A percentile compares a stretch with the other conserved stretches of the same genome.
Conservation (phyloP, 179 eudicot species). For the Corrigiola litoralis region DNA sequence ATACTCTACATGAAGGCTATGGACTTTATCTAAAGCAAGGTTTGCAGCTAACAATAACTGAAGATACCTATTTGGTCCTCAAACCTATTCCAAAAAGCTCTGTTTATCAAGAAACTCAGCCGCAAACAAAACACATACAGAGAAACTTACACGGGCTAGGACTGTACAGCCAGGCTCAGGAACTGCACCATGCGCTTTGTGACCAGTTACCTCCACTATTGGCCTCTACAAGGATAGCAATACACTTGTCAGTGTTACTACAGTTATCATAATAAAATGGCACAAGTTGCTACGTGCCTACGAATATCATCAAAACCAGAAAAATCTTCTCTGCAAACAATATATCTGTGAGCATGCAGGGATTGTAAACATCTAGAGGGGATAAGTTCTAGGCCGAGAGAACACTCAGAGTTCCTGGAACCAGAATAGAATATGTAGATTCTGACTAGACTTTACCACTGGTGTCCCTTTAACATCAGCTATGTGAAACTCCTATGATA, state of each 20-base stretch:
- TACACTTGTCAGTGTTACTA: background rate
- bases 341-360: background rate
- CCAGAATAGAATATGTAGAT: too few species aligned
- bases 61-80: background rate
- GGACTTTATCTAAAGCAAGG: background rate
- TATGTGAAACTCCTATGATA: too few species aligned
- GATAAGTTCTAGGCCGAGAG: too few species aligned
- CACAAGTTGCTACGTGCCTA: background rate
- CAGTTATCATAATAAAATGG: background rate
- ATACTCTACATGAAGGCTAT: too few species aligned
- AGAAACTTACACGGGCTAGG: constrained; percentile 71
- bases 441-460: too few species aligned
- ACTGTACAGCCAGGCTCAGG: constrained; percentile 87
- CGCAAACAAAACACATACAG: background rate
- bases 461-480: too few species aligned
- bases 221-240: constrained; percentile 47
- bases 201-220: constrained; percentile 81
- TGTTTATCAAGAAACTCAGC: background rate
- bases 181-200: constrained; percentile 86
- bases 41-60: too few species aligned
- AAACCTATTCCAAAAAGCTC: background rate
- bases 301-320: background rate
- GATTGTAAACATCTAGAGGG: too few species aligned
- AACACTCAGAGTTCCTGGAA: too few species aligned
- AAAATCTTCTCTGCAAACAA: background rate